phyloP scores from a whole-genome alignment of 192 early-diverging fungal genomes.

The Phycomyces blakesleeanus region DNA sequence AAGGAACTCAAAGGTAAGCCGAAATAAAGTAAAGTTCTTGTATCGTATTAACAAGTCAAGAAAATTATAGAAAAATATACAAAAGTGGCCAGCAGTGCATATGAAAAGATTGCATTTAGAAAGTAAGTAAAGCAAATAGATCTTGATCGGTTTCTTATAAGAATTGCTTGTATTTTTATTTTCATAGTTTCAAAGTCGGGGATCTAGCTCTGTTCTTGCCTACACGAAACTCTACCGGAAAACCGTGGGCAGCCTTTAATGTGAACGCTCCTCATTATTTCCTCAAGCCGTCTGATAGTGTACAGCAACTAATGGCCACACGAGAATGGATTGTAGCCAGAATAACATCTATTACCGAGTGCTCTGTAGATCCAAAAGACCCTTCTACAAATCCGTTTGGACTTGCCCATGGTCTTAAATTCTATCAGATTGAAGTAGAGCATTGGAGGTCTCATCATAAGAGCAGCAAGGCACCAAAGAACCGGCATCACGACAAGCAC shows the following conservation, averaged over 20 bases:
- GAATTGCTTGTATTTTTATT: neutral
- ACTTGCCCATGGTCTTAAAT: slow-evolving; percentile 47
- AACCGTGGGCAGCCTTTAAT: slow-evolving; percentile 59
- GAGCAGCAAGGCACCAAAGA: slow-evolving; percentile 6
- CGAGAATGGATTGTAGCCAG: slow-evolving; percentile 50
- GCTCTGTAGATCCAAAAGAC: slow-evolving; percentile 36
- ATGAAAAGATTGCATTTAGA: slow-evolving; percentile 56
- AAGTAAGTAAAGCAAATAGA: slow-evolving; percentile 41
- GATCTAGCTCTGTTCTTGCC: slow-evolving; percentile 55
- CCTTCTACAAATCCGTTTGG: slow-evolving; percentile 45
- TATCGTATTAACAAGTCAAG: neutral
- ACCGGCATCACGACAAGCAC: neutral
- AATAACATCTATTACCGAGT: slow-evolving; percentile 47
- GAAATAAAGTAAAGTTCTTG: neutral
- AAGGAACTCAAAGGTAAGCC: slow-evolving; percentile 34
- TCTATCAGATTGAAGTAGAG: slow-evolving; percentile 46
- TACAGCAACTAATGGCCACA: slow-evolving; percentile 34
- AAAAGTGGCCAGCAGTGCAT: slow-evolving; percentile 27
- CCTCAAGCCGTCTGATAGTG: slow-evolving; percentile 38
- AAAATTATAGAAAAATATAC: slow-evolving; percentile 46
- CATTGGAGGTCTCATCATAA: slow-evolving; percentile 35
- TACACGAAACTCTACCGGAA: slow-evolving; percentile 46
- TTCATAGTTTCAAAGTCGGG: slow-evolving; percentile 48
- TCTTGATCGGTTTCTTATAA: too few relatives aligned
- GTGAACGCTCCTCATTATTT: slow-evolving; percentile 55